phyloP scores from a whole-genome alignment of 192 early-diverging fungal species.

The Coemansia sp. region DNA sequence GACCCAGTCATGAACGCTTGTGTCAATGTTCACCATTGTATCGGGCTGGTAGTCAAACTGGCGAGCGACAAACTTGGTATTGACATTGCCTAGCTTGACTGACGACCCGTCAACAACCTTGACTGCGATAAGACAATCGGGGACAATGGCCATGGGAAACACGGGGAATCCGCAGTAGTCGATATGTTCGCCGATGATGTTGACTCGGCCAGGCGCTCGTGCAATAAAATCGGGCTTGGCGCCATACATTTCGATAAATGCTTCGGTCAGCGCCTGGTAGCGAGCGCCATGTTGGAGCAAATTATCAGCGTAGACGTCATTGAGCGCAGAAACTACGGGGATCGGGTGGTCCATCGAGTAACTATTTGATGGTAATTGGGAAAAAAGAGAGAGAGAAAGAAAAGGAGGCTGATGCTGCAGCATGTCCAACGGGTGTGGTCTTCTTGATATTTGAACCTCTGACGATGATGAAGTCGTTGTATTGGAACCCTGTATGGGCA shows the following conservation, averaged over 20 bases:
- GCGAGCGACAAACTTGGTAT: conserved; percentile 5
- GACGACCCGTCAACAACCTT: conserved; percentile 6
- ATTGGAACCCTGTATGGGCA: too few species aligned
- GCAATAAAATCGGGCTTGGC: conserved; percentile 73
- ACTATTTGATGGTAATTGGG: background rate
- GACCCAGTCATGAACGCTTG: conserved; percentile 67
- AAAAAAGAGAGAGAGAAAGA: background rate
- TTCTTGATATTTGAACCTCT: background rate
- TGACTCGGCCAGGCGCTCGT: conserved; percentile 91
- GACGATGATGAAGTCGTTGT: too few species aligned
- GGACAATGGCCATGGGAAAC: conserved; percentile 94
- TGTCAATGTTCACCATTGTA: conserved; percentile 62
- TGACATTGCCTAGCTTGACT: conserved; percentile 16
- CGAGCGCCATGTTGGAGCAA: conserved; percentile 20
- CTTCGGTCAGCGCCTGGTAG: conserved; percentile 31
- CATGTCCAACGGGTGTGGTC: background rate
- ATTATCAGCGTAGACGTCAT: conserved; percentile 9
- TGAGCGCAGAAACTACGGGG: conserved; percentile 5
- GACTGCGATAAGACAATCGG: conserved; percentile 43
- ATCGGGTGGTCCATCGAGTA: conserved; percentile 1
- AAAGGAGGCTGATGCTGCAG: background rate
- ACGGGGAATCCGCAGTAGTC: conserved; percentile 97
- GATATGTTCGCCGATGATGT: conserved; percentile 97
- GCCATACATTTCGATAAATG: conserved; percentile 59
- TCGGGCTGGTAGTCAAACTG: conserved; percentile 12